Percentiles rank a stretch among this genome's conserved stretches.
Evolutionary conservation across 2,329 filamentous ascomycete genomes (phyloP).

Genomic region (Zymoseptoria tritici): DNA sequence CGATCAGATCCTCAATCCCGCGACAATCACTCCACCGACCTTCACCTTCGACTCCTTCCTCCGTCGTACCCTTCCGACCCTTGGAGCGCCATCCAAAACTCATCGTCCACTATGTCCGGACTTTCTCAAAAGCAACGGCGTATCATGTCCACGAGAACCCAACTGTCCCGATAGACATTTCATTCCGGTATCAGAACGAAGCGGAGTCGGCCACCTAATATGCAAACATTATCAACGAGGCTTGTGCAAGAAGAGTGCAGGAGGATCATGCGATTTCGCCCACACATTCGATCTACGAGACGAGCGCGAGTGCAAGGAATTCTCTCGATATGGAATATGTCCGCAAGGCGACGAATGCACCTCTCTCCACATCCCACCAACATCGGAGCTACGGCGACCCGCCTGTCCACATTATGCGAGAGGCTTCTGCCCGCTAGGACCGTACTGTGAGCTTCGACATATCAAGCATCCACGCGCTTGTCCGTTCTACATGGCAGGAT

Average conservation of each 20-base stretch:
- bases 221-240: slow-evolving; percentile 99
- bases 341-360: slow-evolving; percentile 90
- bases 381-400: slow-evolving; percentile 51
- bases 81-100: slow-evolving; percentile 30
- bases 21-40: slow-evolving; percentile 18
- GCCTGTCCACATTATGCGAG: slow-evolving; percentile 79
- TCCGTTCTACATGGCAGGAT: slow-evolving; percentile 80
- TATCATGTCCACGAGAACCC: slow-evolving; percentile 77
- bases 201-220: slow-evolving; percentile 52
- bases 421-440: slow-evolving; percentile 89
- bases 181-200: slow-evolving; percentile 38
- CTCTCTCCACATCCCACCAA: slow-evolving; percentile 47
- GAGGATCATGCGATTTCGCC: slow-evolving; percentile 76
- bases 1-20: slow-evolving; percentile 27
- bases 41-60: slow-evolving; percentile 32
- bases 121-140: slow-evolving; percentile 67
- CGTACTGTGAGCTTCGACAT: slow-evolving; percentile 80
- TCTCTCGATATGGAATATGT: slow-evolving; percentile 86
- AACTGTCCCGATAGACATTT: slow-evolving; percentile 79
- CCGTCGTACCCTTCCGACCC: slow-evolving; percentile 21
- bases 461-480: slow-evolving; percentile 69
- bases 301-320: slow-evolving; percentile 98
- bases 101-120: slow-evolving; percentile 68
- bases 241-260: slow-evolving; percentile 91
- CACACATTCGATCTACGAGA: slow-evolving; percentile 98